Conservation (phyloP, 306 rosid species). For the Casuarina glauca region DNA sequence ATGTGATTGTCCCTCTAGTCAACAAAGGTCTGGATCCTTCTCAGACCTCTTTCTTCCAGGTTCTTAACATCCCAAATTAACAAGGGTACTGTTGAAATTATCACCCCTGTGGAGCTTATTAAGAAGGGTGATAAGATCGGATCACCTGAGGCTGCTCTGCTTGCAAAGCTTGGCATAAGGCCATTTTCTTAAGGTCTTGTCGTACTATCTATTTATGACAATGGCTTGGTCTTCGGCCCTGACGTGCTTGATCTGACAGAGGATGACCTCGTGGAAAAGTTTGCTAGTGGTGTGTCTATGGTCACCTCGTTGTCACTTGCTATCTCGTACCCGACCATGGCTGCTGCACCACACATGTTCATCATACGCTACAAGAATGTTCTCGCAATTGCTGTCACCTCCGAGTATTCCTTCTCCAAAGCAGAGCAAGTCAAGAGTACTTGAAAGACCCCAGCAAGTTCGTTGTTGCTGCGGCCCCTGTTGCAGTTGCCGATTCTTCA, state of each 20-base stretch:
- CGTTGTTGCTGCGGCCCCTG: slow-evolving; percentile 39
- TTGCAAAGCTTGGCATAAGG: slow-evolving; percentile 88
- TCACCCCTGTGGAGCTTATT: slow-evolving; percentile 92
- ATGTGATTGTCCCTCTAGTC: slow-evolving; percentile 88
- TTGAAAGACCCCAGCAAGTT: slow-evolving; percentile 63
- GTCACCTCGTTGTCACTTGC: slow-evolving; percentile 78
- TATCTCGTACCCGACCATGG: slow-evolving; percentile 74
- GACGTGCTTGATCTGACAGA: slow-evolving; percentile 87
- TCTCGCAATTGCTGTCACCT: slow-evolving; percentile 64
- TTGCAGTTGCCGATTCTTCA: slow-evolving; percentile 23
- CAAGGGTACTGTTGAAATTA: slow-evolving; percentile 93
- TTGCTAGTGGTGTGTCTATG: slow-evolving; percentile 71
- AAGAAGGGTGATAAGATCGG: slow-evolving; percentile 96
- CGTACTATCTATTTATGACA: slow-evolving; percentile 69
- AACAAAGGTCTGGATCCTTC: slow-evolving; percentile 97
- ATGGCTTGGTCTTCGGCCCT: slow-evolving; percentile 78
- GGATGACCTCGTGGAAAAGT: slow-evolving; percentile 72
- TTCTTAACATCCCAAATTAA: slow-evolving; percentile 85
- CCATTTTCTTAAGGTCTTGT: slow-evolving; percentile 94
- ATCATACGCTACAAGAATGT: slow-evolving; percentile 74
- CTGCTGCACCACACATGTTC: slow-evolving; percentile 89
- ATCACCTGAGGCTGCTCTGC: slow-evolving; percentile 90
- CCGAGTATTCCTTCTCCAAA: slow-evolving; percentile 62
- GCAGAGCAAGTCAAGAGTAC: slow-evolving; percentile 78
- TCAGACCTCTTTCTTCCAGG: slow-evolving; percentile 87